Percentiles rank a stretch among this genome's conserved stretches.
Conservation (phyloP, 2,329 filamentous ascomycete genomes). For the Exophiala lecanii-corni region DNA sequence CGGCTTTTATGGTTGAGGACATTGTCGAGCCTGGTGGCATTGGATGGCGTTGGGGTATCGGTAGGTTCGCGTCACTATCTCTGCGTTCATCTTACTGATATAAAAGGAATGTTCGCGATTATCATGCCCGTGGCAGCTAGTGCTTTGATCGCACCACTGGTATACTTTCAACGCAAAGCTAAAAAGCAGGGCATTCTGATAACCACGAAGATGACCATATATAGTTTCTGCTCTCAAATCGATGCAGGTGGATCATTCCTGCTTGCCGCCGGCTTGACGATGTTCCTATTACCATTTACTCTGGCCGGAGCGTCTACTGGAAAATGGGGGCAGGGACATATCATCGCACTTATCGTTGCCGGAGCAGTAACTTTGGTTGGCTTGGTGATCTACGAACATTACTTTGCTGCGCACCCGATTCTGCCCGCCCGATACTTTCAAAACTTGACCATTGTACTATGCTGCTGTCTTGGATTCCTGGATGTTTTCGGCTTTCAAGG, state of each 20-base stretch:
- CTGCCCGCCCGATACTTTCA: conserved; percentile 45
- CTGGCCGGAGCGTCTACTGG: conserved; percentile 39
- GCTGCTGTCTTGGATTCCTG: conserved; percentile 37
- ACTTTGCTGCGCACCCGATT: conserved; percentile 43
- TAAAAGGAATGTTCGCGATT: conserved; percentile 39
- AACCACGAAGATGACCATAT: conserved; percentile 27
- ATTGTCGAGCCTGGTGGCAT: conserved; percentile 34
- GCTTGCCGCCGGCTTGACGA: conserved; percentile 45
- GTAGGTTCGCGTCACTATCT: conserved; percentile 10
- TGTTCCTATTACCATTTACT: conserved; percentile 44
- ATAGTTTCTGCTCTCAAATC: conserved; percentile 33
- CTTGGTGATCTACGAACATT: conserved; percentile 47
- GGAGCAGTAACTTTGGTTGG: conserved; percentile 40
- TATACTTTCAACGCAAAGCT: conserved; percentile 35
- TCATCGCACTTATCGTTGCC: conserved; percentile 42
- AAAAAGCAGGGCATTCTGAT: conserved; percentile 29
- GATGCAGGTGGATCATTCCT: conserved; percentile 42
- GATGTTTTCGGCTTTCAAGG: conserved; percentile 43
- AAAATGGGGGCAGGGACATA: conserved; percentile 44
- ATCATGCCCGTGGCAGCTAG: conserved; percentile 37
- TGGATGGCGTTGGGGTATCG: conserved; percentile 43
- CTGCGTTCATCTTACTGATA: too few relatives aligned
- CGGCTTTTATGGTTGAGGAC: conserved; percentile 39
- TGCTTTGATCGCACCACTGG: conserved; percentile 35
- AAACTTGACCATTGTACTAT: conserved; percentile 41